Conservation (phyloP, 148 eudicot species). For the Camellia japonica region DNA sequence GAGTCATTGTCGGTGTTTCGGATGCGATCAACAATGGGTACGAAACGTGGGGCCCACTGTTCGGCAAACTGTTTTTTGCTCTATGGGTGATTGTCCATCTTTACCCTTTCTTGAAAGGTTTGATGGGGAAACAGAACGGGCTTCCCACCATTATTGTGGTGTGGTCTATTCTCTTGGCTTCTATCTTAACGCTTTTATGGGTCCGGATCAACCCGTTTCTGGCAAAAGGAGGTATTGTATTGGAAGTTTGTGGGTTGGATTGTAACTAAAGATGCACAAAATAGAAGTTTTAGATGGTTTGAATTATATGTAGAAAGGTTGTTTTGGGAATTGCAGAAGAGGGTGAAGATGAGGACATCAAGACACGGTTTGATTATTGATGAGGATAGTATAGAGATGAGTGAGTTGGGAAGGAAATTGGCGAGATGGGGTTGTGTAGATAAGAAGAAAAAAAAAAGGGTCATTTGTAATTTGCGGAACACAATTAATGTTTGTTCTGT, state of each 20-base stretch:
- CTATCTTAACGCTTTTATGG: conserved; percentile 88
- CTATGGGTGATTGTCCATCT: conserved; percentile 94
- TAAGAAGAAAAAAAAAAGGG: conserved; percentile 1
- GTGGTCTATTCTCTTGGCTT: conserved; percentile 88
- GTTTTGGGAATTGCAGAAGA: too few relatives aligned
- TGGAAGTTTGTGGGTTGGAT: conserved; percentile 93
- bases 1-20: conserved; percentile 75
- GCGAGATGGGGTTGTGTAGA: conserved; percentile 24
- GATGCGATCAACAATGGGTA: conserved; percentile 95
- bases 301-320: too few relatives aligned
- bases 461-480: too few relatives aligned
- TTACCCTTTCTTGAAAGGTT: conserved; percentile 93
- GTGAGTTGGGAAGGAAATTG: neutral
- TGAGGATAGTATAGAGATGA: neutral
- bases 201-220: conserved; percentile 87
- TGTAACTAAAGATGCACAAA: conserved; percentile 46
- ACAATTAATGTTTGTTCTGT: conserved; percentile 22
- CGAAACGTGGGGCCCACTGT: conserved; percentile 88
- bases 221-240: conserved; percentile 58
- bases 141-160: conserved; percentile 85
- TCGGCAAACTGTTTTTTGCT: conserved; percentile 87
- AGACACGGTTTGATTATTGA: too few relatives aligned
- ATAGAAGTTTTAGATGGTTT: neutral
- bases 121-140: conserved; percentile 72
- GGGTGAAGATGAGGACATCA: too few relatives aligned